Conservation (phyloP, 2,329 filamentous ascomycete species). For the Alternaria infectoria region DNA sequence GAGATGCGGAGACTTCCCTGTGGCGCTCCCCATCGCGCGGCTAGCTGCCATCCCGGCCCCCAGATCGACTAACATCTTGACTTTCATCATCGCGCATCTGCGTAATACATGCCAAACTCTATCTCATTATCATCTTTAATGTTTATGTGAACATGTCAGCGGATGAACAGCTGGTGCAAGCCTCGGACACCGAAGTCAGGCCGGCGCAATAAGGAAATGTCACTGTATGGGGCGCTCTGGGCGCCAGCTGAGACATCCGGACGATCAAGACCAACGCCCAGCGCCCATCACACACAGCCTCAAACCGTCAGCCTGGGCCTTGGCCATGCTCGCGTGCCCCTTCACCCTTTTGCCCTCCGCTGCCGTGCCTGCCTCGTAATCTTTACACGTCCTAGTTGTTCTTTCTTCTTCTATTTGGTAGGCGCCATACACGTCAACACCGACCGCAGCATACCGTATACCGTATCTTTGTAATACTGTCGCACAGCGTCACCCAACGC, state of each 20-base stretch:
- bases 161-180: background rate
- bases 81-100: background rate
- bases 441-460: background rate
- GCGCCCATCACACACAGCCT: slow-evolving; percentile 22
- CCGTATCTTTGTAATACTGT: background rate
- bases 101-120: background rate
- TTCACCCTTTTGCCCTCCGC: background rate
- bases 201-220: background rate
- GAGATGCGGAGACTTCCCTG: slow-evolving; percentile 6
- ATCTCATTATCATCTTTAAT: background rate
- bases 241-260: slow-evolving; percentile 18
- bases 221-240: slow-evolving; percentile 3
- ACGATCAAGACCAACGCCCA: slow-evolving; percentile 8
- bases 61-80: background rate
- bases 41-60: background rate
- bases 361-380: background rate
- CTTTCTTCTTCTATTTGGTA: background rate
- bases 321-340: slow-evolving; percentile 23
- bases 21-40: background rate
- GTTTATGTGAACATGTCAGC: background rate
- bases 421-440: slow-evolving; percentile 3
- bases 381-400: background rate
- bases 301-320: slow-evolving; percentile 20
- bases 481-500: background rate
- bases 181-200: background rate